Percentiles rank a stretch among this genome's conserved stretches.
Evolutionary conservation across 2,329 filamentous ascomycete genomes (phyloP).

Genomic region (Sclerotinia spermophila): DNA sequence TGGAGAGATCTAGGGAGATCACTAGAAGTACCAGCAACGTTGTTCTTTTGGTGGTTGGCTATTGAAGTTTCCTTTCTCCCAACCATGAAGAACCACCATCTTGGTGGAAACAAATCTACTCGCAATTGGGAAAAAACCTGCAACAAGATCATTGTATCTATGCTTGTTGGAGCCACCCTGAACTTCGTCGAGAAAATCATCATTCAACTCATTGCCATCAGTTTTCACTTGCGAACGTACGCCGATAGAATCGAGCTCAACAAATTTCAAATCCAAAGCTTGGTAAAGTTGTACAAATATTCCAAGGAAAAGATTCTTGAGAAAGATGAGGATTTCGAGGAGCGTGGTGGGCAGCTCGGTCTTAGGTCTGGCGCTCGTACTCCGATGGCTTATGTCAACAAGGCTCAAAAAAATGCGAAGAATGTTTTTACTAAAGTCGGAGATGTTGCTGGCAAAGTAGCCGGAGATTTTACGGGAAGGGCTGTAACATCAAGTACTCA

Average conservation of each 20-base stretch:
- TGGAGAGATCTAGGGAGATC: constrained; percentile 86
- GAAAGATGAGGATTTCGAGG: constrained; percentile 73
- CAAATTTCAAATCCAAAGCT: constrained; percentile 76
- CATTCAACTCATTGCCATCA: constrained; percentile 91
- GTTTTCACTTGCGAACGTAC: constrained; percentile 88
- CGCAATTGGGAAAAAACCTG: constrained; percentile 70
- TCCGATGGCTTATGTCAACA: constrained; percentile 66
- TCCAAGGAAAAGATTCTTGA: constrained; percentile 62
- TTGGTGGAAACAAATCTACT: constrained; percentile 48
- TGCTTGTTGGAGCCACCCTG: constrained; percentile 75
- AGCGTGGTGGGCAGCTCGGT: constrained; percentile 37
- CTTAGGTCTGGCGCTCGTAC: constrained; percentile 54
- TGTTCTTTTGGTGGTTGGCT: constrained; percentile 91
- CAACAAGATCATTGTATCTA: constrained; percentile 79
- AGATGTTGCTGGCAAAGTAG: constrained; percentile 79
- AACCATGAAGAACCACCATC: constrained; percentile 63
- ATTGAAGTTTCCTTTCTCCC: constrained; percentile 82
- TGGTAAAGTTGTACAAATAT: constrained; percentile 60
- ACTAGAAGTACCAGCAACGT: constrained; percentile 76
- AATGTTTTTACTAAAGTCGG: constrained; percentile 76
- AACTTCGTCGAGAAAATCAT: constrained; percentile 91
- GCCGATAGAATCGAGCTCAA: constrained; percentile 87
- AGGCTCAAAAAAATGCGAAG: constrained; percentile 69
- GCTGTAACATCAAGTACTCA: constrained; percentile 65
- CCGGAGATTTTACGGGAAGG: constrained; percentile 86